Base-by-base conservation (phyloP, 768 basidiomycete genomes). In the Boletus vinaceobasis region DNA sequence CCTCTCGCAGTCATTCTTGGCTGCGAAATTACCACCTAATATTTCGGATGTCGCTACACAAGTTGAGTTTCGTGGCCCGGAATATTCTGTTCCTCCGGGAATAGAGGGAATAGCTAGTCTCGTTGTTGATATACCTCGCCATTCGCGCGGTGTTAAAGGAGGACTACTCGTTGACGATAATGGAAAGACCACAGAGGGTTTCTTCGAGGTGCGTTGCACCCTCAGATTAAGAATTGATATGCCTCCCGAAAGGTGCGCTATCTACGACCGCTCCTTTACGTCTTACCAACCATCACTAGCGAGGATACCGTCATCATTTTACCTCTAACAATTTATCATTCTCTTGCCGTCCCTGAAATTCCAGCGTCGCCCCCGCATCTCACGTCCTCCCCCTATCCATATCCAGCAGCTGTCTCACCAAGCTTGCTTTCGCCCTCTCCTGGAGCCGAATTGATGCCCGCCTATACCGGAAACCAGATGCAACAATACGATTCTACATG, bases 31-130 rank as follows among this genome's bases (percentile, higher is more conserved):
- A 15, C 70, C 72, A 17, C 53, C 72, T 19, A 74, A 78, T 59
- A 75, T 87, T 11, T 84, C 83, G 1, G 91, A 93, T 65, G 80
- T 83, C 0, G 71, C 88, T 27, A 79, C 82, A 3, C 82, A 79
- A 11, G 83, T 91, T 17, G 79, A 85, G 11, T 93, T 87, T 69
- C 80, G 81, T 37, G 88, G 88, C 3, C 77, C 79, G 29, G 90
- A 92, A 61, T 92, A 91, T 59, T 80, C 81, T 32, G 82, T 91
- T 31, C 78, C 77, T 8, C 87, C 88, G 1, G 88, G 87, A 17
- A 78, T 77, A 3, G 90, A 92, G 63, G 90, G 90, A 21, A 79
- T 91, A 2, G 90, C 90, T 1, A 83, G 80, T 62, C 77, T 93
- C 11, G 87, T 90, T 11, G 85, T 93, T 58, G 86, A 92, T 65